Conservation (phyloP, 768 basidiomycete species). For the Rhodosporidiobolus sp. region DNA sequence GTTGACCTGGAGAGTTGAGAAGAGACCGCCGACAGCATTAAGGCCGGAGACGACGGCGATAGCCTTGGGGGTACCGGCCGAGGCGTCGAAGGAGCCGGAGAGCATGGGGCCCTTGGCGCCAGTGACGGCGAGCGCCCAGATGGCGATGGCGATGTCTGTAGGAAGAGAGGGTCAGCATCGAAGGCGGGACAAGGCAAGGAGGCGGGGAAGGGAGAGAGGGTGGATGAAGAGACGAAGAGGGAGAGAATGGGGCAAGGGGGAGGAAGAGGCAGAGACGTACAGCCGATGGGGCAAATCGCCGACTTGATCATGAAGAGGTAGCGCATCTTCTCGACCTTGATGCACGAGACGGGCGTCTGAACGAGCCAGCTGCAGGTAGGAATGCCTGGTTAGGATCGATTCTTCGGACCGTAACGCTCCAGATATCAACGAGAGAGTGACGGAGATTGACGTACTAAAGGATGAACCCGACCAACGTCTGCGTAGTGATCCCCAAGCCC, state of each 20-base stretch:
- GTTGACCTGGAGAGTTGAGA: constrained; percentile 12
- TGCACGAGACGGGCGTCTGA: constrained; percentile 44
- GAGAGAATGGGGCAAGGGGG: not conserved
- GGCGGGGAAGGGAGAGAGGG: no score
- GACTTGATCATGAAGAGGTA: constrained; percentile 43
- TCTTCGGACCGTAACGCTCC: no score
- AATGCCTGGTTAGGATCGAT: no score
- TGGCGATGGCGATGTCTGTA: constrained; percentile 33
- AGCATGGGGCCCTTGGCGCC: not conserved
- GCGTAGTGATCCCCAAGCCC: constrained; percentile 42
- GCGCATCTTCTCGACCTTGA: constrained; percentile 44
- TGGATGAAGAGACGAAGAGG: no score
- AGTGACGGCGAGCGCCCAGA: constrained; percentile 29
- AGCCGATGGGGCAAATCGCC: not conserved
- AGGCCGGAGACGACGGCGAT: constrained; percentile 42
- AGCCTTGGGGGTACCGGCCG: constrained; percentile 29
- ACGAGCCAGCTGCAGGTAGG: constrained; percentile 30
- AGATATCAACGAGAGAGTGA: no score
- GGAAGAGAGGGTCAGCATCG: no score
- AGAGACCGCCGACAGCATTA: constrained; percentile 28
- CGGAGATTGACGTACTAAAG: no score
- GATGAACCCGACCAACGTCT: constrained; percentile 46
- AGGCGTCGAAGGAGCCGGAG: constrained; percentile 1
- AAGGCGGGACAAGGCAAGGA: no score
- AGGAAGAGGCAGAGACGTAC: not conserved